phyloP scores from a whole-genome alignment of 2,329 filamentous ascomycete species.

The Ophiocordyceps camponoti-leonardi region DNA sequence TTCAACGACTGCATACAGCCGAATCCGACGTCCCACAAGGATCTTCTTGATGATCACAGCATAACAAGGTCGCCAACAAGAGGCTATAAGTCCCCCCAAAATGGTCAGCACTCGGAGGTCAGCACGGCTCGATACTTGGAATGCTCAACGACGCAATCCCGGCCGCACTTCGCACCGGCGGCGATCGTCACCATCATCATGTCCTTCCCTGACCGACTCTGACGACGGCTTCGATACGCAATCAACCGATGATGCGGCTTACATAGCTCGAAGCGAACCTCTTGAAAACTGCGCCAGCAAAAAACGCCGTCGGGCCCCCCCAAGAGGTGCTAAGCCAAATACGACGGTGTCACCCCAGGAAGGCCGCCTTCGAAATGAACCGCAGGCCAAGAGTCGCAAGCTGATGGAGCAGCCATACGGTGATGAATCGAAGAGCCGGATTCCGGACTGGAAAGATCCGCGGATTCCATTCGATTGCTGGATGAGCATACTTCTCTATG shows the following conservation, averaged over 20 bases:
- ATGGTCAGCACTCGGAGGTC: neutral
- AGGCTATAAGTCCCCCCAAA: neutral
- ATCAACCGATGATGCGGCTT: neutral
- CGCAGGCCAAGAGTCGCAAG: slow-evolving; percentile 4
- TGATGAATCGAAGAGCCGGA: slow-evolving; percentile 8
- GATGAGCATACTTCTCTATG: slow-evolving; percentile 50
- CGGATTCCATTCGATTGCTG: slow-evolving; percentile 51
- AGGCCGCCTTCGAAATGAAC: neutral
- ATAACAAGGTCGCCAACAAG: neutral
- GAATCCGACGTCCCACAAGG: neutral
- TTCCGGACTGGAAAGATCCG: slow-evolving; percentile 37
- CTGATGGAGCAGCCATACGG: neutral
- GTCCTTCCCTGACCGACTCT: neutral
- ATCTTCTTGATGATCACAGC: neutral
- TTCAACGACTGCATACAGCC: neutral
- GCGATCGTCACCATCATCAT: neutral
- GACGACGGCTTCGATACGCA: neutral
- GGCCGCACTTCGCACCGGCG: slow-evolving; percentile 5
- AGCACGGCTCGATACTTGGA: slow-evolving; percentile 1
- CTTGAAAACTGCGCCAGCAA: neutral
- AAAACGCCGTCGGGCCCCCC: neutral
- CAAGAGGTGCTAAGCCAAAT: neutral
- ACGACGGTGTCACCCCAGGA: neutral
- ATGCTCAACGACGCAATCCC: slow-evolving; percentile 7
- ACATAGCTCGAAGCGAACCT: neutral